Percentiles rank a stretch among this genome's conserved stretches.
Conservation (phyloP, 2,329 filamentous ascomycete species). For the Fusarium goolgardi region DNA sequence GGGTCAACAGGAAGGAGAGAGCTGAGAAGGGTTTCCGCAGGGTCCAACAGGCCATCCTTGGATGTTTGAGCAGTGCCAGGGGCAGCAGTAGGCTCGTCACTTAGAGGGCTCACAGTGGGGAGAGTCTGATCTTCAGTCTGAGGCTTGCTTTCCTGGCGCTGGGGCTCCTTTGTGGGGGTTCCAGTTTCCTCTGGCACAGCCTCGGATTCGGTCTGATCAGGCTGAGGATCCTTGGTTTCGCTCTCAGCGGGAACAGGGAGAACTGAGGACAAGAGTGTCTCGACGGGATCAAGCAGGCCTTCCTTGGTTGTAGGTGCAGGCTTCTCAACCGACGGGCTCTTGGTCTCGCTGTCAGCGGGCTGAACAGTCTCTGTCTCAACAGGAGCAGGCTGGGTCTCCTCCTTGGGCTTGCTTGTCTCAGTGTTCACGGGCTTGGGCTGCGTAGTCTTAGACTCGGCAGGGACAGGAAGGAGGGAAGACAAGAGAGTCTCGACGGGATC, state of each 20-base stretch:
- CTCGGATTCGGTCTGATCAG: slow-evolving; percentile 25
- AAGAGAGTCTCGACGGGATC: slow-evolving; percentile 39
- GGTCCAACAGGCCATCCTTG: slow-evolving; percentile 40
- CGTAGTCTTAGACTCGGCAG: slow-evolving; percentile 24
- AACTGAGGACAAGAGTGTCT: slow-evolving; percentile 35
- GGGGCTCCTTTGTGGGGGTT: slow-evolving; percentile 26
- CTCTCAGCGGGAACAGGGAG: slow-evolving; percentile 27
- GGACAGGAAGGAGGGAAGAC: slow-evolving; percentile 24
- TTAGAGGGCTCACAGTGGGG: slow-evolving; percentile 18
- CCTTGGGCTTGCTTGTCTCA: slow-evolving; percentile 11
- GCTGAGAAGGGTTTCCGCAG: slow-evolving; percentile 40
- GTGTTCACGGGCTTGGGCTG: slow-evolving; percentile 20
- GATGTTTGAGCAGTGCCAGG: slow-evolving; percentile 23
- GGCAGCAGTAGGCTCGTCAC: slow-evolving; percentile 24
- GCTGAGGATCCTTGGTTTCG: slow-evolving; percentile 17
- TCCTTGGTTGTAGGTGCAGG: slow-evolving; percentile 27
- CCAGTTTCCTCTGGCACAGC: slow-evolving; percentile 22
- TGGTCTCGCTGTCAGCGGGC: slow-evolving; percentile 18
- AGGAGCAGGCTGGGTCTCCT: slow-evolving; percentile 7
- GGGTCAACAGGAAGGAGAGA: slow-evolving; percentile 33
- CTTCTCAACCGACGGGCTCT: slow-evolving; percentile 17
- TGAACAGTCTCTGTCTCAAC: slow-evolving; percentile 20
- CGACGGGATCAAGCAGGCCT: slow-evolving; percentile 38
- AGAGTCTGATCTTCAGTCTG: slow-evolving; percentile 22
- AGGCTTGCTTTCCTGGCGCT: slow-evolving; percentile 27